Evolutionary conservation across 1,139 yeast genomes (phyloP).

Genomic region (Scheffersomyces lignicola): DNA sequence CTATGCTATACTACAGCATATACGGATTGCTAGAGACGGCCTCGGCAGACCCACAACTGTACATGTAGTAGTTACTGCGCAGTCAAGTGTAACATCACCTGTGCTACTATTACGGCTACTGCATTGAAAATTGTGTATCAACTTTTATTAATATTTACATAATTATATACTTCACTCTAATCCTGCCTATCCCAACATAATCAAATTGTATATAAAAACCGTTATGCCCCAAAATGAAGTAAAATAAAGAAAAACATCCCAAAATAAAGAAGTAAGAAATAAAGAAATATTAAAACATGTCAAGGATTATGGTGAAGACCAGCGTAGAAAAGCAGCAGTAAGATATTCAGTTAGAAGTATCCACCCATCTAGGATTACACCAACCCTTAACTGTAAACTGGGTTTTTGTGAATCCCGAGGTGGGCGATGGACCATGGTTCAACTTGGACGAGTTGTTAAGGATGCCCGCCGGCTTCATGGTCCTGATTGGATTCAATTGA

Average conservation of each 20-base stretch:
- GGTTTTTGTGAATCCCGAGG: conserved; percentile 36
- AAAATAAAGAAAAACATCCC: conserved; percentile 4
- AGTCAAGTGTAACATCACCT: too few species aligned
- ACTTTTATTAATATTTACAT: too few species aligned
- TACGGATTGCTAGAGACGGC: too few species aligned
- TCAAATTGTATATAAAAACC: too few species aligned
- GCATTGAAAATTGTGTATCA: too few species aligned
- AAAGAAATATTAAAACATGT: background rate
- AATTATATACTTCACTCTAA: too few species aligned
- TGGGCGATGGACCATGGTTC: conserved; percentile 38
- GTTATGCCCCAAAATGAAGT: conserved; percentile 2
- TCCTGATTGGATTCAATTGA: background rate
- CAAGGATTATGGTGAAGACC: background rate
- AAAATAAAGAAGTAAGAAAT: background rate
- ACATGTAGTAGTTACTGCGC: too few species aligned
- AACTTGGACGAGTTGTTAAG: conserved; percentile 21
- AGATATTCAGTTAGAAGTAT: conserved; percentile 8
- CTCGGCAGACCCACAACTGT: too few species aligned
- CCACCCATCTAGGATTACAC: conserved; percentile 50
- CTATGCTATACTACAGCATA: too few species aligned
- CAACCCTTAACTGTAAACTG: conserved; percentile 58
- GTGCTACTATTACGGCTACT: too few species aligned
- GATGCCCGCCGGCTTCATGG: conserved; percentile 39
- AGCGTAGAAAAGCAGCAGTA: background rate
- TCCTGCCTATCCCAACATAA: too few species aligned